These are phyloP conservation scores for Botrytis aclada DNA, from an alignment of 2,329 filamentous ascomycete genomes.

Conservation along the genomic window DNA sequence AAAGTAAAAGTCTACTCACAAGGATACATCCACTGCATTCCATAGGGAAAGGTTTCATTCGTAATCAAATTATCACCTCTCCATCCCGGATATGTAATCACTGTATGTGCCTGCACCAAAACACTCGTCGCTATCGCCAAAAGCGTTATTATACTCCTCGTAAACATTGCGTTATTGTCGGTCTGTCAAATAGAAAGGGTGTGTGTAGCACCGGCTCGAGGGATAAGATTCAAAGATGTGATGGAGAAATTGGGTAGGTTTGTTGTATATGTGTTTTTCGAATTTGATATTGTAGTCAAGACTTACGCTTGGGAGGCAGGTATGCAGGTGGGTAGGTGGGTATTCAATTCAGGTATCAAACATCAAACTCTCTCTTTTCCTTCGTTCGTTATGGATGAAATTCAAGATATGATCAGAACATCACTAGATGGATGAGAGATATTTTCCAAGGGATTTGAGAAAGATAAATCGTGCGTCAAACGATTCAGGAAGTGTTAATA, in stretches of 20 bases:
- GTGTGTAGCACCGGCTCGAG: neutral
- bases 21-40: slow-evolving; percentile 42
- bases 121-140: slow-evolving; percentile 7
- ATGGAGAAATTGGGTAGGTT: neutral
- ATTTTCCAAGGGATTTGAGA: neutral
- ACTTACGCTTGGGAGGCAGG: neutral
- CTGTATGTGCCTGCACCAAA: slow-evolving; percentile 42
- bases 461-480: neutral
- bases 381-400: neutral
- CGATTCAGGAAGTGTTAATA: neutral
- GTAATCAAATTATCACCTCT: slow-evolving; percentile 42
- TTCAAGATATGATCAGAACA: neutral
- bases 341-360: neutral
- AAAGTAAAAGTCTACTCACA: slow-evolving; percentile 34
- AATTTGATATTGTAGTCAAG: neutral
- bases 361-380: neutral
- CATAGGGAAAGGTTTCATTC: slow-evolving; percentile 39
- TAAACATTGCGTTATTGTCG: slow-evolving; percentile 2
- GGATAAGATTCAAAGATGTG: neutral
- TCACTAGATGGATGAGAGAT: slow-evolving; percentile 3
- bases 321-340: neutral
- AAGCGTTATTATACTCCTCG: neutral
- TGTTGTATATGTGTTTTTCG: neutral
- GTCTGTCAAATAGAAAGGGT: neutral
- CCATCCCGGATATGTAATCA: slow-evolving; percentile 42